Conservation (phyloP, 2,329 filamentous ascomycete genomes). For the Aspergillus jensenii region DNA sequence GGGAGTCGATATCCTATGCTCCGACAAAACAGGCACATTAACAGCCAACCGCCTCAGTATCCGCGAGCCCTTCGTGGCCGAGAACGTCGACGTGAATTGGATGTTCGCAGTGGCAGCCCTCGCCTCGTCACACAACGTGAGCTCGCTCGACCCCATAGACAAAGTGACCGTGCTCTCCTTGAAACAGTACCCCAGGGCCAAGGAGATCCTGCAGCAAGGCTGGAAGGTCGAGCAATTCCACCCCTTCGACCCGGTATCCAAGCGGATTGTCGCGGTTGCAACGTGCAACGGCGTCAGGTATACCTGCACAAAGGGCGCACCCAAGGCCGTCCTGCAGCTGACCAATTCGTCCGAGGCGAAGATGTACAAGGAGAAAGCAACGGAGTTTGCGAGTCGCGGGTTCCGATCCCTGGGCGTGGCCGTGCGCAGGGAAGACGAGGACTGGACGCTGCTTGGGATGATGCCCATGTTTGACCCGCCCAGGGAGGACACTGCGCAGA, state of each 20-base stretch:
- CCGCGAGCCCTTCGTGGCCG: constrained; percentile 72
- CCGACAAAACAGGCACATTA: constrained; percentile 80
- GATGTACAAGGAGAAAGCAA: constrained; percentile 69
- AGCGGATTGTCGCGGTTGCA: constrained; percentile 72
- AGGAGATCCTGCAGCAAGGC: constrained; percentile 70
- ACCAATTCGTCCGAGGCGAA: constrained; percentile 66
- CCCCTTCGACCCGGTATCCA: constrained; percentile 71
- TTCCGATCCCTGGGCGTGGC: constrained; percentile 78
- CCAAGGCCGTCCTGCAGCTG: constrained; percentile 70
- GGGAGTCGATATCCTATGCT: constrained; percentile 75
- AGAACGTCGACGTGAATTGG: constrained; percentile 77
- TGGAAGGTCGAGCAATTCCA: constrained; percentile 77
- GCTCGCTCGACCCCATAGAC: constrained; percentile 75
- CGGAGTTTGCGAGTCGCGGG: constrained; percentile 73
- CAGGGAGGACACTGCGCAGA: constrained; percentile 75
- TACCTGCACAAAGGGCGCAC: constrained; percentile 74
- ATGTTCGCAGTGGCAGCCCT: constrained; percentile 79
- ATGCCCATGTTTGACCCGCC: constrained; percentile 80
- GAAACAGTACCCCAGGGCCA: constrained; percentile 71
- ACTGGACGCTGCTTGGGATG: constrained; percentile 72
- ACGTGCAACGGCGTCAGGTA: constrained; percentile 68
- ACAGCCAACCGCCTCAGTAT: constrained; percentile 64
- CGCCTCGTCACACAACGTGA: constrained; percentile 75
- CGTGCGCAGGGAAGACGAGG: constrained; percentile 72
- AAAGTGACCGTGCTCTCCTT: constrained; percentile 75